phyloP scores from a whole-genome alignment of 2,329 filamentous ascomycete genomes.

The Fusarium sp. region DNA sequence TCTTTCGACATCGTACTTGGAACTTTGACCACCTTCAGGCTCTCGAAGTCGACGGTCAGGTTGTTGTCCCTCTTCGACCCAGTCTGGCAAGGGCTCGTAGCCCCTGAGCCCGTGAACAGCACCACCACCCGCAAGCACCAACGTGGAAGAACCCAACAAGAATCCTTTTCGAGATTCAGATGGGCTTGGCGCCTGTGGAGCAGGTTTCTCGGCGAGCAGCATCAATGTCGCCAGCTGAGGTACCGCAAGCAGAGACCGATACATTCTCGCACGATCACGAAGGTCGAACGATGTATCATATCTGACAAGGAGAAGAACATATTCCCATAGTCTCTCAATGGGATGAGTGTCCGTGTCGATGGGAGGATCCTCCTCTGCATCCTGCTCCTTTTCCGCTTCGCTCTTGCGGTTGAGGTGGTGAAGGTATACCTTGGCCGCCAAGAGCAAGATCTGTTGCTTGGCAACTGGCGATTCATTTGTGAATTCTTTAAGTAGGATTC shows the following conservation, averaged over 20 bases:
- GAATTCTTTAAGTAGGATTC: slow-evolving; percentile 89
- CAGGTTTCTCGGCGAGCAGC: slow-evolving; percentile 92
- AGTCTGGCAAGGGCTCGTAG: slow-evolving; percentile 83
- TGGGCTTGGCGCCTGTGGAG: slow-evolving; percentile 89
- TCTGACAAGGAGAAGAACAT: slow-evolving; percentile 83
- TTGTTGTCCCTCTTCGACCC: slow-evolving; percentile 84
- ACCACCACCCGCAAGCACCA: slow-evolving; percentile 82
- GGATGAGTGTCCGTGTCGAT: slow-evolving; percentile 64
- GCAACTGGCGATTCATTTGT: slow-evolving; percentile 84
- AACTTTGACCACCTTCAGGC: slow-evolving; percentile 54
- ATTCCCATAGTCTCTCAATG: slow-evolving; percentile 83
- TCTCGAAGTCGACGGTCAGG: slow-evolving; percentile 81
- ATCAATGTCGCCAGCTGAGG: slow-evolving; percentile 91
- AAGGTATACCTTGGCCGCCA: slow-evolving; percentile 96
- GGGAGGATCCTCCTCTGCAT: slow-evolving; percentile 48
- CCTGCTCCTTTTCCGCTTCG: slow-evolving; percentile 53
- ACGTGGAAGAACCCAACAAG: slow-evolving; percentile 83
- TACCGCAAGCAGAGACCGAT: slow-evolving; percentile 82
- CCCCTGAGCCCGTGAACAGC: slow-evolving; percentile 80
- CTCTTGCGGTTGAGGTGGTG: slow-evolving; percentile 80
- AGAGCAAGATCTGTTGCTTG: slow-evolving; percentile 89
- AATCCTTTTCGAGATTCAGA: slow-evolving; percentile 84
- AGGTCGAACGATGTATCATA: slow-evolving; percentile 97
- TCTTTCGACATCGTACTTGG: slow-evolving; percentile 50
- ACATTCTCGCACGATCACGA: slow-evolving; percentile 89